Conservation (phyloP, 495 filamentous ascomycete genomes). For the Aspergillus baeticus region DNA sequence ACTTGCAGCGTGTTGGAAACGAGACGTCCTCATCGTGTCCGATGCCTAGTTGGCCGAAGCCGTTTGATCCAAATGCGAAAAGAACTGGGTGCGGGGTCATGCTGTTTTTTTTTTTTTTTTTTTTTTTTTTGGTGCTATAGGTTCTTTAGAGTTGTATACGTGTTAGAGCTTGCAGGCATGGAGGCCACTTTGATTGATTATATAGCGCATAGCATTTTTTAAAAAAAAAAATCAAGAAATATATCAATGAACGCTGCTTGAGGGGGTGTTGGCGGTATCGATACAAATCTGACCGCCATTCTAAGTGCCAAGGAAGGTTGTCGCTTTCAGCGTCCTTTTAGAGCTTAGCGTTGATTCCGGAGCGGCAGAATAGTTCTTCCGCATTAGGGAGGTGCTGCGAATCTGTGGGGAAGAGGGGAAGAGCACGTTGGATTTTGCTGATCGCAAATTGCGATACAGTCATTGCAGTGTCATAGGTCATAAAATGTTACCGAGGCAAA, state of each 20-base stretch:
- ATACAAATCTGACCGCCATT: too few species aligned
- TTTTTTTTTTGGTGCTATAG: too few species aligned
- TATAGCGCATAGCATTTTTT: too few species aligned
- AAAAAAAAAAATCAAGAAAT: too few species aligned
- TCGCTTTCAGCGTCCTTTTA: background rate
- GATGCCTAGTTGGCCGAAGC: conserved; percentile 81
- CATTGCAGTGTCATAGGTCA: background rate
- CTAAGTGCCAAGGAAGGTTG: too few species aligned
- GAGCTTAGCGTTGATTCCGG: background rate
- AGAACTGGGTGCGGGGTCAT: conserved; percentile 40
- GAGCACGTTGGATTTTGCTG: background rate
- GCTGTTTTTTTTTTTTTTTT: background rate
- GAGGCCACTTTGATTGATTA: background rate
- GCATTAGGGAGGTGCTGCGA: background rate
- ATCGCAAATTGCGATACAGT: background rate
- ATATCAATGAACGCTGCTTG: too few species aligned
- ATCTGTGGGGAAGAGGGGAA: too few species aligned
- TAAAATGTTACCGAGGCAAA: too few species aligned
- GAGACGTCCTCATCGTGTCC: conserved; percentile 73
- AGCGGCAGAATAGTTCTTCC: background rate
- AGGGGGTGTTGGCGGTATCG: too few species aligned
- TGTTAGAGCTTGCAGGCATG: too few species aligned
- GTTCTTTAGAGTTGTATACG: too few species aligned
- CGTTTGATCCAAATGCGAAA: conserved; percentile 89
- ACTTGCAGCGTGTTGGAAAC: conserved; percentile 59